phyloP scores from a whole-genome alignment of 805 yeast genomes.

The Lachancea thermotolerans region DNA sequence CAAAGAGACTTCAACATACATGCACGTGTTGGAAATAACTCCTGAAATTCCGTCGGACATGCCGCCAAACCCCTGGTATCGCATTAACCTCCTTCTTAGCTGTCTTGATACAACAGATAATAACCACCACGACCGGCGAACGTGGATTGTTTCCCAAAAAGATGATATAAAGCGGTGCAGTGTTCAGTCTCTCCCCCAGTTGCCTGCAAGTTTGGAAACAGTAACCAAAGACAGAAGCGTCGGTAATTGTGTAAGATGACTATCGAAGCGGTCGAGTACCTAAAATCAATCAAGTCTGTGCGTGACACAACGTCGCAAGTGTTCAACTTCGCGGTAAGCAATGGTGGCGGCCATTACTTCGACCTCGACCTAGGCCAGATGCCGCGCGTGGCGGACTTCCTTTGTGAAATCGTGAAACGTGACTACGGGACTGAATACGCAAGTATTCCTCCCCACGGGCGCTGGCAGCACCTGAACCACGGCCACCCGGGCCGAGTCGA shows the following conservation, averaged over 20 bases:
- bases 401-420: constrained; percentile 38
- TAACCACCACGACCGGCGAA: background rate
- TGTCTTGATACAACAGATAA: background rate
- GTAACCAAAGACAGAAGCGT: no score
- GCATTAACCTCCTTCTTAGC: background rate
- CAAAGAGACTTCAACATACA: no score
- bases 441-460: constrained; percentile 57
- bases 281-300: constrained; percentile 48
- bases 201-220: no score
- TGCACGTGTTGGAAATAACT: background rate
- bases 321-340: constrained; percentile 34
- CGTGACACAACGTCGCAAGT: constrained; percentile 46
- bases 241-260: background rate
- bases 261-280: constrained; percentile 22
- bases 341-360: constrained; percentile 28
- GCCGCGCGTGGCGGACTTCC: constrained; percentile 39
- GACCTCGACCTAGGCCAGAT: constrained; percentile 41
- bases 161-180: no score
- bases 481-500: constrained; percentile 42
- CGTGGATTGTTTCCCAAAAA: no score
- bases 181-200: no score
- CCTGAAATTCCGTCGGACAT: background rate
- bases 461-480: constrained; percentile 60
- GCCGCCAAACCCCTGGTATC: background rate
- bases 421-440: constrained; percentile 40